A percentile compares a stretch with the other conserved stretches of the same genome.
Conservation (phyloP, 2,329 filamentous ascomycete species). For the Thelonectria olida region DNA sequence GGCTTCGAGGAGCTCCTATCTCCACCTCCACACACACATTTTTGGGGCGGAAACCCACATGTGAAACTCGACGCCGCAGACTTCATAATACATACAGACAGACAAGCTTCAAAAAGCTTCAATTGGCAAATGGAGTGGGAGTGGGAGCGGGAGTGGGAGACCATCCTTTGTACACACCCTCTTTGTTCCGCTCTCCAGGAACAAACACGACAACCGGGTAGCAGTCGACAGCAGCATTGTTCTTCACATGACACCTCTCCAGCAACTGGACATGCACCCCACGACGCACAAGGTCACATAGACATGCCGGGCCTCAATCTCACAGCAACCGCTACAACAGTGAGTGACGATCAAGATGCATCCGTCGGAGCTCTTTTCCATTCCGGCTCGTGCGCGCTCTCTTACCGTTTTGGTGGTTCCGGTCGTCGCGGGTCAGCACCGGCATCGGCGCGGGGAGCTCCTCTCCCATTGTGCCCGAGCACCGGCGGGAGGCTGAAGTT, state of each 20-base stretch:
- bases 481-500: no score
- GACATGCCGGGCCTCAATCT: background rate
- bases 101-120: no score
- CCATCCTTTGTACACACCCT: conserved; percentile 1
- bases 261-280: conserved; percentile 1
- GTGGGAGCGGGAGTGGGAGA: no score
- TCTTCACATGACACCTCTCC: background rate
- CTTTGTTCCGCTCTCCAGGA: conserved; percentile 12
- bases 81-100: background rate
- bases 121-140: no score
- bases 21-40: conserved; percentile 18
- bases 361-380: background rate
- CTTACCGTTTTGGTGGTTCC: background rate
- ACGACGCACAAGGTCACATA: conserved; percentile 3
- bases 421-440: conserved; percentile 23
- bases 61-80: background rate
- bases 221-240: conserved; percentile 3
- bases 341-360: no score
- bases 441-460: conserved; percentile 27
- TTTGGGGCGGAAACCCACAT: conserved; percentile 2
- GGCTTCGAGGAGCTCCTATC: conserved; percentile 24
- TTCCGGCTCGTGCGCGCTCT: background rate
- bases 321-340: background rate
- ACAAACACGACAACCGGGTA: conserved; percentile 8
- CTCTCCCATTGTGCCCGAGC: conserved; percentile 10